Conservation (phyloP, 2,329 filamentous ascomycete genomes). For the Fusarium dlaminii region DNA sequence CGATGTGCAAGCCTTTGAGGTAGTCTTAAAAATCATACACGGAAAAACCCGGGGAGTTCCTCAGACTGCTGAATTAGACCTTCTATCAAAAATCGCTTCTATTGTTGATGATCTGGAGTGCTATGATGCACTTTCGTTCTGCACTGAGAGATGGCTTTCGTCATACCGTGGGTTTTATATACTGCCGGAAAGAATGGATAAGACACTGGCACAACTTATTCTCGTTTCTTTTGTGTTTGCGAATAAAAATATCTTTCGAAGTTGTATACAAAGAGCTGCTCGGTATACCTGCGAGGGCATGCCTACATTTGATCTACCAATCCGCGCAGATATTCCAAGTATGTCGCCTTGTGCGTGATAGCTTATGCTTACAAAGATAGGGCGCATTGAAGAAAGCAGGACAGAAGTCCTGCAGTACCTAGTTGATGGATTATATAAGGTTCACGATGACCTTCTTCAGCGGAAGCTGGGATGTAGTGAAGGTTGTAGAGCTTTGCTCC, state of each 20-base stretch:
- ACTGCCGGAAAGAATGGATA: background rate
- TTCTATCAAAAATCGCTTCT: background rate
- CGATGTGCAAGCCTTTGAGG: background rate
- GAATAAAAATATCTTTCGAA: rapidly evolving
- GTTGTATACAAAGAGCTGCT: background rate
- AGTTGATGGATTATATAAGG: background rate
- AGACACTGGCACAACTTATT: background rate
- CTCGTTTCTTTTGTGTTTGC: background rate
- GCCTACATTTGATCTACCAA: background rate
- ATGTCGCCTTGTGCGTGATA: background rate
- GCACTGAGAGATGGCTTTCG: background rate
- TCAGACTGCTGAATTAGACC: rapidly evolving
- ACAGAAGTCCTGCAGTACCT: rapidly evolving
- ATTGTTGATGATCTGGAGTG: background rate
- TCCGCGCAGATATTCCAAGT: background rate
- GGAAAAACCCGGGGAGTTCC: background rate
- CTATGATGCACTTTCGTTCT: background rate
- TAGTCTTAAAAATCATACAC: background rate
- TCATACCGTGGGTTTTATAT: rapidly evolving
- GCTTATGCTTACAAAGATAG: background rate
- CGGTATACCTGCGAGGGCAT: background rate
- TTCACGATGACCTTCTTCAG: background rate
- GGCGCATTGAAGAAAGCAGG: background rate
- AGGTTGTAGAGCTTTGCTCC: background rate
- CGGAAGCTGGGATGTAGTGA: background rate